Conservation (phyloP, 2,329 filamentous ascomycete species). For the Cercospora janseana region DNA sequence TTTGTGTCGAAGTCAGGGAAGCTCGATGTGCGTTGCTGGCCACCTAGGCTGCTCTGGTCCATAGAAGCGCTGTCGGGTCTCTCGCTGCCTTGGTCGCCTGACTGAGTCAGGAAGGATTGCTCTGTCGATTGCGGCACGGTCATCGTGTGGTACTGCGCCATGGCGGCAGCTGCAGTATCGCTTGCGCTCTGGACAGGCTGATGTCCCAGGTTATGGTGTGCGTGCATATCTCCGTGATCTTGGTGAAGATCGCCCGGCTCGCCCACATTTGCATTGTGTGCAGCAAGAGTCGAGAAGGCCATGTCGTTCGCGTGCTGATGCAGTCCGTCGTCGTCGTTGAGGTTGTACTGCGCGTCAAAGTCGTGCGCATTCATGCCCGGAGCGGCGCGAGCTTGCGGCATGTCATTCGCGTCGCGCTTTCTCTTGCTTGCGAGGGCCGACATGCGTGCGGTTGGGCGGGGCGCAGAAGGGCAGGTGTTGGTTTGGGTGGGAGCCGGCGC, state of each 20-base stretch:
- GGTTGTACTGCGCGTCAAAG: conserved; percentile 39
- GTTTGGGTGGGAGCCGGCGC: background rate
- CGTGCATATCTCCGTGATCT: conserved; percentile 21
- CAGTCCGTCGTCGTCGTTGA: conserved; percentile 36
- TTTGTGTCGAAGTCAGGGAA: conserved; percentile 28
- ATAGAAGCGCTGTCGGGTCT: conserved; percentile 24
- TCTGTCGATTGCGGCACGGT: conserved; percentile 57
- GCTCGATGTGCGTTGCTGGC: conserved; percentile 24
- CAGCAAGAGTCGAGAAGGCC: conserved; percentile 40
- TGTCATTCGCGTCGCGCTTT: conserved; percentile 49
- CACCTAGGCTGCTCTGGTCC: conserved; percentile 23
- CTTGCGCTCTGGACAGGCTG: conserved; percentile 47
- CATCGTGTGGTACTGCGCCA: conserved; percentile 54
- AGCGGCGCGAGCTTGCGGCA: conserved; percentile 40
- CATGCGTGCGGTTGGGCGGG: conserved; percentile 21
- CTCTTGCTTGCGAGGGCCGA: conserved; percentile 42
- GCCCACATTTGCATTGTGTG: conserved; percentile 32
- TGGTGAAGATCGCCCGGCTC: conserved; percentile 17
- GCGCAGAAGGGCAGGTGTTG: background rate
- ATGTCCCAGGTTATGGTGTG: conserved; percentile 21
- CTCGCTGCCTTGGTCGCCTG: conserved; percentile 23
- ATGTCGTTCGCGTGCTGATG: conserved; percentile 43
- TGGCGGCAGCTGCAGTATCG: conserved; percentile 61
- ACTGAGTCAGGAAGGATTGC: conserved; percentile 44
- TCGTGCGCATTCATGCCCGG: conserved; percentile 31